These are phyloP conservation scores for Plasmodium vinckei DNA, from an alignment of 169 alveolate species.

Conservation along the genomic window DNA sequence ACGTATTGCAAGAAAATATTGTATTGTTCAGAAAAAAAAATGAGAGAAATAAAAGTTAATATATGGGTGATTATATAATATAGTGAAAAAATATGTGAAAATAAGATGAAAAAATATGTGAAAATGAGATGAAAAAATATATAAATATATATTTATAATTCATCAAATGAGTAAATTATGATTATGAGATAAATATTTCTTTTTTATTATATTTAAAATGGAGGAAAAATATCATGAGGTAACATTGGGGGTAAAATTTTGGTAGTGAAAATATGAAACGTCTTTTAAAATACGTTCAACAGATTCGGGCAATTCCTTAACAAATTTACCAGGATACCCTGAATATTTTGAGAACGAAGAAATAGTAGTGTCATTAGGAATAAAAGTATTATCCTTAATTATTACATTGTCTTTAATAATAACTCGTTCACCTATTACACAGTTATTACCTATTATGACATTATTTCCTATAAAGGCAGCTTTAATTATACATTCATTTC, in stretches of 20 bases:
- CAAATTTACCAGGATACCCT: conserved; percentile 88
- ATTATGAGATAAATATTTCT: background rate
- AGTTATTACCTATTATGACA: conserved; percentile 90
- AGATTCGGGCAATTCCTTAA: conserved; percentile 86
- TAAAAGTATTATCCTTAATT: conserved; percentile 85
- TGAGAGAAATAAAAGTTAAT: background rate
- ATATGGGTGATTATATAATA: background rate
- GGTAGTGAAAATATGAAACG: conserved; percentile 35
- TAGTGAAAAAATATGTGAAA: background rate
- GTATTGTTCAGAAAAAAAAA: conserved; percentile 8
- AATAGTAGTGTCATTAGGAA: conserved; percentile 88
- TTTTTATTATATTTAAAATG: background rate
- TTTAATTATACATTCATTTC: conserved; percentile 84
- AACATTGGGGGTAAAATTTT: conserved; percentile 28
- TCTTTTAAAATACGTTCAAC: conserved; percentile 48
- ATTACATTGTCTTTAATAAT: conserved; percentile 85
- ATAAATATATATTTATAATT: background rate
- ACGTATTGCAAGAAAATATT: background rate
- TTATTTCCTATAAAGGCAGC: conserved; percentile 86
- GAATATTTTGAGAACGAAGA: conserved; percentile 88
- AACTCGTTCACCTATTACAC: conserved; percentile 87
- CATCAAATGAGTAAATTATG: background rate
- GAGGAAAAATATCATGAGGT: background rate
- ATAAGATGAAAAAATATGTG: background rate
- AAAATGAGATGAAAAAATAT: background rate